Conservation (phyloP, 768 basidiomycete species). For the Amylocystis lapponica region DNA sequence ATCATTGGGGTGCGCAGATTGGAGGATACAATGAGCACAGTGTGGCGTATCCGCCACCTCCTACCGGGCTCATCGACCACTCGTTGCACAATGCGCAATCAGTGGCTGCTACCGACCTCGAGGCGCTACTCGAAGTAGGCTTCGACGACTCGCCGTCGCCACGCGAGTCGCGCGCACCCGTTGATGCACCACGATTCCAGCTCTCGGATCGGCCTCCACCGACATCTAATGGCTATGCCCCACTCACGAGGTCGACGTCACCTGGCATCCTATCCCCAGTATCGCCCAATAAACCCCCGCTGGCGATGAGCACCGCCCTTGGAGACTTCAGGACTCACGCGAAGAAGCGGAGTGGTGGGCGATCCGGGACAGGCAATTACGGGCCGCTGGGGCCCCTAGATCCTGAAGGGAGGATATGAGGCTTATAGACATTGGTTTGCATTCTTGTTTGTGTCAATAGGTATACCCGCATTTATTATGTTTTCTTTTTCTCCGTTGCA, state of each 20-base stretch:
- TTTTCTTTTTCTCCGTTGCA: not conserved
- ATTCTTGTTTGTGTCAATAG: not conserved
- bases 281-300: slow-evolving; percentile 26
- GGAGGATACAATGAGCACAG: slow-evolving; percentile 92
- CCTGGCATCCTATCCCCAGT: slow-evolving; percentile 26
- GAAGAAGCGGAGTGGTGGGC: slow-evolving; percentile 36
- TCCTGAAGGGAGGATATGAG: slow-evolving; percentile 23
- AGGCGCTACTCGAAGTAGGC: slow-evolving; percentile 88
- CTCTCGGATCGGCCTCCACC: slow-evolving; percentile 46
- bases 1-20: slow-evolving; percentile 93
- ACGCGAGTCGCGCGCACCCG: slow-evolving; percentile 27
- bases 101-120: slow-evolving; percentile 71
- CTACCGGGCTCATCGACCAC: slow-evolving; percentile 56
- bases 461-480: not conserved
- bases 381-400: slow-evolving; percentile 44
- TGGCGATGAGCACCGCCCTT: slow-evolving; percentile 31
- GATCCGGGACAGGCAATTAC: slow-evolving; percentile 30
- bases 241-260: slow-evolving; percentile 46
- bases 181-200: slow-evolving; percentile 54
- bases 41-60: slow-evolving; percentile 76
- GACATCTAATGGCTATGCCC: slow-evolving; percentile 50
- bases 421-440: slow-evolving; percentile 10
- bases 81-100: slow-evolving; percentile 31
- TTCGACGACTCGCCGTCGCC: slow-evolving; percentile 72
- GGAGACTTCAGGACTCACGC: slow-evolving; percentile 34